Evolutionary conservation across 345 rosid species (phyloP), one percentile per base, ranked within the genome.

Genomic region (Eucalyptus regnans): DNA sequence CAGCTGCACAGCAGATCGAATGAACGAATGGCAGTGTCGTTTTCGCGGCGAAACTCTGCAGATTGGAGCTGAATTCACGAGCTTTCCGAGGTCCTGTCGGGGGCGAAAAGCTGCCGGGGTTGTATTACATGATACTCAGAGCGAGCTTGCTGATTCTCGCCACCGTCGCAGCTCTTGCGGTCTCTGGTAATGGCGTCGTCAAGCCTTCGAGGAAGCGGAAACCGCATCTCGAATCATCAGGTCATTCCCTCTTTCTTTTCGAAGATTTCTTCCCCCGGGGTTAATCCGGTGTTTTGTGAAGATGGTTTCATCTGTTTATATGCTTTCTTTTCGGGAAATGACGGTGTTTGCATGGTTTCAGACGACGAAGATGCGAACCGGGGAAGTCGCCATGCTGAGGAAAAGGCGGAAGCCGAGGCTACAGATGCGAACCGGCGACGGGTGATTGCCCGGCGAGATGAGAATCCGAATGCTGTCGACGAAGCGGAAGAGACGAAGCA

Each of bases 351-450:
- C 87, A 52, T 16, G 64, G 62, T 41, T 41, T 37, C 48, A 20
- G 83, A 22, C 12, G 15, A 41, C 3, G 48, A 18, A 37, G 54
- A 51, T 46, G 92, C 68, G 94, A 94, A 90, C 91, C 86, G 29
- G 96, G 90, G 88, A 95, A 94, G 95, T 94, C 91, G 49, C 80
- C 25, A n/a, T 37, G 81, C 23, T 5, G 81, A 71, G 25, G 25
- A 33, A 33, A 10, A 33, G 46, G 81, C 20, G 13, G 27, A 71
- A 41, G 22, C 0, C 14, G 14, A 10, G 48, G 43, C 48, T 2
- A 16, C 5, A 76, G 29, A 76, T 41, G 83, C 9, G 0, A 20
- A 41, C 8, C 1, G 9, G 83, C 16, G 0, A 41, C 15, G 5
- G 48, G 46, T 6, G 27, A 76, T 3, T 76, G 15, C 48, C 48